These are phyloP conservation scores for Pelargonium fulgidum DNA, from an alignment of 441 rosid species.

Conservation along the genomic window DNA sequence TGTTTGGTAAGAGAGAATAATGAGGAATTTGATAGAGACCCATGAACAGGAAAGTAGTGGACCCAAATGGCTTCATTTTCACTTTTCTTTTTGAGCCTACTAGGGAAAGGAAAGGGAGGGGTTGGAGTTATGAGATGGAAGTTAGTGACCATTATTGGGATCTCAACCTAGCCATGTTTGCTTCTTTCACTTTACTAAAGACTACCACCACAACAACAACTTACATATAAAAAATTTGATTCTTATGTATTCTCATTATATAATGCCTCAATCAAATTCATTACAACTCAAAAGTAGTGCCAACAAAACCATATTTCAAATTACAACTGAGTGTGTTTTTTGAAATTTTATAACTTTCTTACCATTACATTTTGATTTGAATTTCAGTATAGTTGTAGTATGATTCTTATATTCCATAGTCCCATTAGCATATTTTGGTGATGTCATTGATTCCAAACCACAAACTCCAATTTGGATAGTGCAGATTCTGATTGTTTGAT, in stretches of 20 bases:
- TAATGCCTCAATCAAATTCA: not conserved
- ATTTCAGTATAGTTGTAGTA: not conserved
- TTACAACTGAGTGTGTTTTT: too few relatives aligned
- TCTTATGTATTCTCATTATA: too few relatives aligned
- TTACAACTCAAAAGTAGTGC: too few relatives aligned
- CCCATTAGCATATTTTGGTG: not conserved
- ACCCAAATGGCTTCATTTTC: not conserved
- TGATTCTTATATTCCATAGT: not conserved
- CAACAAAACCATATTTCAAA: too few relatives aligned
- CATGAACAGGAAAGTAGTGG: too few relatives aligned
- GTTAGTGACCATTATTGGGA: not conserved
- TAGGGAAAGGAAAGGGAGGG: too few relatives aligned
- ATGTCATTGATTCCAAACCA: not conserved
- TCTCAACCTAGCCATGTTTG: not conserved
- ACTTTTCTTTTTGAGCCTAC: not conserved
- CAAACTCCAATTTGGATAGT: not conserved
- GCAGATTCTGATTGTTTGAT: not conserved
- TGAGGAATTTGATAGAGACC: too few relatives aligned
- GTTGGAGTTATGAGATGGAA: not conserved
- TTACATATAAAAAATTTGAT: not conserved
- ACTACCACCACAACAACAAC: not conserved
- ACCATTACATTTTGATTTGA: not conserved
- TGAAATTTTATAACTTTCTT: too few relatives aligned
- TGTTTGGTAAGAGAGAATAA: too few relatives aligned
- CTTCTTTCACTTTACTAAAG: slow-evolving; percentile 2